Evolutionary conservation across 2,329 filamentous ascomycete genomes (phyloP), one percentile per base, ranked within the genome.

Genomic region (Fusarium albidum): DNA sequence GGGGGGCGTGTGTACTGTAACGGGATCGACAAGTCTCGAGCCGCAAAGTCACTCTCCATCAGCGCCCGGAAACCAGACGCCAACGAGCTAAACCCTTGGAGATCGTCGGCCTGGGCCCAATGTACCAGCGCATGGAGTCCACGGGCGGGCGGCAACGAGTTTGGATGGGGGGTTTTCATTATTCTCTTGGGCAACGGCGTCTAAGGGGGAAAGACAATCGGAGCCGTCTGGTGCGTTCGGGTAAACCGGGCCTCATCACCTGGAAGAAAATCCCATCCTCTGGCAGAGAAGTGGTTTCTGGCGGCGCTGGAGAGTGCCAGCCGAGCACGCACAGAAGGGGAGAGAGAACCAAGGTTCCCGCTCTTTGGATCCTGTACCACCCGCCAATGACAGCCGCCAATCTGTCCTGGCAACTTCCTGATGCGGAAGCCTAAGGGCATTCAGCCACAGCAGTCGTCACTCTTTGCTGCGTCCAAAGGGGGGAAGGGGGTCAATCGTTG

Each of bases 41-140:
- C 66, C 63, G 67, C 59, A 68, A 68, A 65, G 65, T 67, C 59
- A 57, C 59, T 61, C 34, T 49, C 42, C 49, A 63, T 59, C 60
- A 55, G 56, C 41, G 34, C 41, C 49, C 28, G 29, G 40, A 45
- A 41, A 42, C 35, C 25, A 28, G 52, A 35, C 34, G 42, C 15
- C 13, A 13, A 6, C 11, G 32, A 40, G 44, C 42, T 39, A 35
- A 34, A 15, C 17, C 35, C 21, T 21, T 55, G 31, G 35, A 26
- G 25, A 40, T 48, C 45, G 35, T 47, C 44, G 35, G 35, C 12
- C 40, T 14, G 27, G 21, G 7, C 25, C 35, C 44, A 59, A 51
- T 49, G 44, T 28, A 31, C 49, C 3, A 49, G 49, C 54, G 27
- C 41, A 57, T 44, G 48, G n/a, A 43, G 26, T 34, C 46, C 32